phyloP scores from a whole-genome alignment of 305 asterid genomes.

The Ilex paraguariensis region DNA sequence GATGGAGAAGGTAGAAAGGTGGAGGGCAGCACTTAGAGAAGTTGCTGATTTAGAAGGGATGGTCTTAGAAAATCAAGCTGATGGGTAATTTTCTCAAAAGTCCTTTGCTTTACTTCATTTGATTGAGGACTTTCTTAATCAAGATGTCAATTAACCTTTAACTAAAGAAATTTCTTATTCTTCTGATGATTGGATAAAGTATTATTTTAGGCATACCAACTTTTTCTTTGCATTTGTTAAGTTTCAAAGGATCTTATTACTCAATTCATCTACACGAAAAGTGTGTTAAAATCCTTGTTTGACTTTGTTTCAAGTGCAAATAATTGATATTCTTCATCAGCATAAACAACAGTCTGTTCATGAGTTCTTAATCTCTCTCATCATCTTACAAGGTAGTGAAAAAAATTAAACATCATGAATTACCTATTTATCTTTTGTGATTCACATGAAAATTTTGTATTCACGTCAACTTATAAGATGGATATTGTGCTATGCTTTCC shows the following conservation, averaged over 20 bases:
- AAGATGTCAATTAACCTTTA: too few species aligned
- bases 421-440: neutral
- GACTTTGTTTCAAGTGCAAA: too few species aligned
- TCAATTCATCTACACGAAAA: too few species aligned
- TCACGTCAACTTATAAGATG: neutral
- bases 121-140: neutral
- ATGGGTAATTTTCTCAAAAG: slow-evolving; percentile 8
- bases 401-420: too few species aligned
- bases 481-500: neutral
- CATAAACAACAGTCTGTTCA: neutral
- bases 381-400: neutral
- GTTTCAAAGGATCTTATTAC: neutral
- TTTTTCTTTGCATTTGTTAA: neutral
- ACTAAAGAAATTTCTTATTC: neutral
- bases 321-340: neutral
- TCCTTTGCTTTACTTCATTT: too few species aligned
- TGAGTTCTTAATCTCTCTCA: too few species aligned
- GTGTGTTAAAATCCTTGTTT: too few species aligned
- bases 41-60: slow-evolving; percentile 10
- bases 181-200: too few species aligned
- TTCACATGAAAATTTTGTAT: neutral
- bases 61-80: slow-evolving; percentile 14
- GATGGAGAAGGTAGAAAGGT: neutral
- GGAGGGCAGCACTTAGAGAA: neutral
- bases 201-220: too few species aligned